Conservation (phyloP, 176 grass and related monocot genomes). For the Hyparrhenia diplandra region DNA sequence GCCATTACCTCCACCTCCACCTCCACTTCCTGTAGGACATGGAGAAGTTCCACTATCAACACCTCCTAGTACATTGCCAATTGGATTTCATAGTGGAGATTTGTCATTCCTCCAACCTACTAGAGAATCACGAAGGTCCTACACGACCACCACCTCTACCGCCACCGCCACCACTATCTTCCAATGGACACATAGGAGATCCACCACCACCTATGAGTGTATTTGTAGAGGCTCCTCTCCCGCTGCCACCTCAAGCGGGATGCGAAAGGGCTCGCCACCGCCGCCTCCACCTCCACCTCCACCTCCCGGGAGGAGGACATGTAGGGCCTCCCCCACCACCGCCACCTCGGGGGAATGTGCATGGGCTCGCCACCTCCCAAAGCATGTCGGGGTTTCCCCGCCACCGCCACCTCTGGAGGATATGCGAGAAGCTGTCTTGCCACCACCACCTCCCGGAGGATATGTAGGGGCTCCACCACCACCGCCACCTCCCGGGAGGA, state of each 20-base stretch:
- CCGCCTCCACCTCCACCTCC: background rate
- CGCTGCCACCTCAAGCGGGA: background rate
- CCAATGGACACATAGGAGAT: too few relatives aligned
- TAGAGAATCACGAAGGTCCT: background rate
- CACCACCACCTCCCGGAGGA: background rate
- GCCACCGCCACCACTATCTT: background rate
- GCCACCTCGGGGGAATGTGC: background rate
- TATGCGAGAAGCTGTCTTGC: background rate
- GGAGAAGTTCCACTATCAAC: background rate
- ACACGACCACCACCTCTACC: background rate
- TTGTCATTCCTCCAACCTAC: background rate
- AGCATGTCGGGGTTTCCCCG: background rate
- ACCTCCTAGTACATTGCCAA: background rate
- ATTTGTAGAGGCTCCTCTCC: background rate
- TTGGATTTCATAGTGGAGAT: background rate
- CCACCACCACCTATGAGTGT: background rate
- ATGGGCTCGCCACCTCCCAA: background rate
- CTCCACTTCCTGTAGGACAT: background rate
- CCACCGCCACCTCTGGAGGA: background rate
- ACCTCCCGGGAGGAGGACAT: background rate
- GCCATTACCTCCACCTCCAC: background rate
- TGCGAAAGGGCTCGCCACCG: background rate
- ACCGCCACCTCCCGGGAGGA: background rate
- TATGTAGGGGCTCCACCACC: background rate
- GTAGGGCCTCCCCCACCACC: background rate